phyloP scores from a whole-genome alignment of 1,284 basidiomycete species.

The Rhodotorula sp. region DNA sequence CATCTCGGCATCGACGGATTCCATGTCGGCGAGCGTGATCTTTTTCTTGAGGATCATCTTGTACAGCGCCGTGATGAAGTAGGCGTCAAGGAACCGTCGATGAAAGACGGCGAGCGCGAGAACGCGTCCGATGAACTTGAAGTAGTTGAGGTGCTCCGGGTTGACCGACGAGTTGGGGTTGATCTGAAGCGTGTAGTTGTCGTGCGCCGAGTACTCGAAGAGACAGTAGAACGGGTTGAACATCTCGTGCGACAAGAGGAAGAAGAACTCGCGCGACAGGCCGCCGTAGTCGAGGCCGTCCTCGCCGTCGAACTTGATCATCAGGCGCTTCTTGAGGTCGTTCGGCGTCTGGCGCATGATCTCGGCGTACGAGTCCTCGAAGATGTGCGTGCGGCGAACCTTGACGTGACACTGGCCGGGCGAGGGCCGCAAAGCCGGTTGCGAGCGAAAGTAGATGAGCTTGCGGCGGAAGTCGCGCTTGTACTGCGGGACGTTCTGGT shows the following conservation, averaged over 20 bases:
- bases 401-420: constrained; percentile 95
- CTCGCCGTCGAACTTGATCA: constrained; percentile 99
- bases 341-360: constrained; percentile 93
- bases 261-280: constrained; percentile 98
- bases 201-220: constrained; percentile 98
- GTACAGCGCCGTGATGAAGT: constrained; percentile 98
- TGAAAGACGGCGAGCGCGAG: constrained; percentile 97
- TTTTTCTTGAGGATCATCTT: constrained; percentile 96
- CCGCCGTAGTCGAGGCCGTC: constrained; percentile 98
- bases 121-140: constrained; percentile 96
- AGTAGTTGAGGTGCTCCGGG: constrained; percentile 98
- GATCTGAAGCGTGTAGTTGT: constrained; percentile 85
- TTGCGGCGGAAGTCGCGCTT: constrained; percentile 98
- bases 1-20: constrained; percentile 84
- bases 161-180: constrained; percentile 90
- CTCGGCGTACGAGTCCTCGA: constrained; percentile 94
- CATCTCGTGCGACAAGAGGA: constrained; percentile 92
- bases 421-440: constrained; percentile 80
- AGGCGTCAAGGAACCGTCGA: constrained; percentile 95
- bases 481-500: constrained; percentile 97
- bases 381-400: constrained; percentile 84
- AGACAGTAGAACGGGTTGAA: constrained; percentile 90
- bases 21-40: constrained; percentile 78
- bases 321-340: constrained; percentile 92
- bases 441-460: constrained; percentile 97